Evolutionary conservation across 805 yeast genomes (phyloP).

Genomic region (Candida vaughaniae): DNA sequence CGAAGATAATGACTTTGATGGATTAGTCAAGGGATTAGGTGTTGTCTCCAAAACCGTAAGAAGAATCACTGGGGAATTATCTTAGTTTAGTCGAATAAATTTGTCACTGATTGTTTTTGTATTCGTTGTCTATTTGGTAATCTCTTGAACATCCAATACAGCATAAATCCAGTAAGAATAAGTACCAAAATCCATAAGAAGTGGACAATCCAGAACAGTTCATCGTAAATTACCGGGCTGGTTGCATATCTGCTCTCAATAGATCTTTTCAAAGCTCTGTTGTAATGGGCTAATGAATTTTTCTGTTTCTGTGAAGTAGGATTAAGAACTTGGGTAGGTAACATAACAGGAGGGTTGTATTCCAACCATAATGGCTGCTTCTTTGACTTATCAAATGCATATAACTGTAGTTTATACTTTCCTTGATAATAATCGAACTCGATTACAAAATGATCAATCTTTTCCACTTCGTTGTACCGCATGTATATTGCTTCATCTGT

Average conservation of each 20-base stretch:
- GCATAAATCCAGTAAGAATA: background rate
- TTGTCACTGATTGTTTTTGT: background rate
- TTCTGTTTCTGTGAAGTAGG: slow-evolving; percentile 14
- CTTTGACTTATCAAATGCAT: slow-evolving; percentile 16
- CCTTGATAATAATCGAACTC: slow-evolving; percentile 19
- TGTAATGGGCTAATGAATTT: slow-evolving; percentile 5
- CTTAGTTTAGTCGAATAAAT: background rate
- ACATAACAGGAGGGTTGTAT: slow-evolving; percentile 19
- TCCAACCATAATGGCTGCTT: slow-evolving; percentile 21
- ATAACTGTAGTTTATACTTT: slow-evolving; percentile 15
- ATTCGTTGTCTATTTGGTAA: background rate
- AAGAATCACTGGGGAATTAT: slow-evolving; percentile 19
- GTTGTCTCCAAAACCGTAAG: slow-evolving; percentile 38
- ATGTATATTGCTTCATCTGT: slow-evolving; percentile 16
- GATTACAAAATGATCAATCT: slow-evolving; percentile 12
- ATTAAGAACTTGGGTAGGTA: slow-evolving; percentile 18
- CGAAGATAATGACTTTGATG: slow-evolving; percentile 43
- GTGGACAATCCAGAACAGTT: background rate
- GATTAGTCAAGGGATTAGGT: slow-evolving; percentile 44
- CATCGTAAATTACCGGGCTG: background rate
- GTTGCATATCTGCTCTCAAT: slow-evolving; percentile 10
- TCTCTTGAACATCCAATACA: background rate
- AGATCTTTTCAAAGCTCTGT: slow-evolving; percentile 11
- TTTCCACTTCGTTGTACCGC: slow-evolving; percentile 17
- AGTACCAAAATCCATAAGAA: background rate